Evolutionary conservation across 2,329 filamentous ascomycete species (phyloP), one percentile per base, ranked within the genome.

Genomic region (Kalaharituber pfeilii): DNA sequence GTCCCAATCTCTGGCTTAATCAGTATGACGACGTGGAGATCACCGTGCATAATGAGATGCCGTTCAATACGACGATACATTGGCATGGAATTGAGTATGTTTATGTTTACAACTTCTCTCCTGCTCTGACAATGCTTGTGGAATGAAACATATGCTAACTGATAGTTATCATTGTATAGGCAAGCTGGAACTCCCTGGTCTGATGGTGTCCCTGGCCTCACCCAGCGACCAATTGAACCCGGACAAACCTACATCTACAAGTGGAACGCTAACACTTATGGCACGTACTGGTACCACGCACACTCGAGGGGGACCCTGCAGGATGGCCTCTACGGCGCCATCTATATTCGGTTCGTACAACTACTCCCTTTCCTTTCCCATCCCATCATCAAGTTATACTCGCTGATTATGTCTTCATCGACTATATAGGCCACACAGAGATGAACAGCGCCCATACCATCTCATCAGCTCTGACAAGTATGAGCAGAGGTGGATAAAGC

Each of bases 11-110:
- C 47, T 77, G 84, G 59, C 78, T 79, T 58, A 85, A 84, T 60
- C 79, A 84, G 59, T 83, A 82, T 20, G 85, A 91, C 62, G 78
- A 75, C 1, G 67, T 91, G 7, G 66, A 85, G 2, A 77, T 87
- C 44, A 77, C 84, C 28, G 72, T 86, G 51, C 69, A 77, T 60
- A 89, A 89, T 62, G 72, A 75, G 22, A 76, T 82, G 0, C 70
- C 71, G 11, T 83, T 86, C 60, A 76, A 74, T 11, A 82, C 81
- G 7, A 76, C 74, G 33, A 71, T 88, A 4, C 84, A 89, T 65
- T 88, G 84, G 66, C 84, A 89, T 61, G 84, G 84, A 9, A n/a
- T 47, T 18, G 42, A 47, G 42, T 47, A 47, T 18, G 42, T 9
- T 9, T 8, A 18, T 18, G 9, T 9, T 36, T 9, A 9, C 30